Percentiles rank a stretch among this genome's conserved stretches.
Evolutionary conservation across 495 filamentous ascomycete genomes (phyloP).

Genomic region (Amniculicola lignicola): DNA sequence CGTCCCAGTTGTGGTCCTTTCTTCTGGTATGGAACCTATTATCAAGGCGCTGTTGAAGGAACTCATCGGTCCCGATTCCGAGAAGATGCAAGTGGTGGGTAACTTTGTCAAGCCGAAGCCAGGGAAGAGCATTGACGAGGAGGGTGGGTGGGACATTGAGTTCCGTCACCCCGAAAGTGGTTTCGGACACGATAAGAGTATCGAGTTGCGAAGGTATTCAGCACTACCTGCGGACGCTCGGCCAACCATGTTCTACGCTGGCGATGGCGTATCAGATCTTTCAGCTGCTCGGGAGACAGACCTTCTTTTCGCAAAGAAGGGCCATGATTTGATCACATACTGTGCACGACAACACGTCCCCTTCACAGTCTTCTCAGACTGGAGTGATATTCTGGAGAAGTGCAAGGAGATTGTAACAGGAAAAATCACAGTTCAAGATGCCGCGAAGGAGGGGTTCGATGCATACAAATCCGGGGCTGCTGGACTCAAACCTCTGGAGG

Average conservation of each 20-base stretch:
- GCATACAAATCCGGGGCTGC: slow-evolving; percentile 39
- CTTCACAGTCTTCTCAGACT: slow-evolving; percentile 78
- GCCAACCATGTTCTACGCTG: slow-evolving; percentile 81
- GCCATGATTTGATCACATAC: slow-evolving; percentile 77
- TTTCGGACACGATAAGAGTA: slow-evolving; percentile 91
- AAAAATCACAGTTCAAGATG: slow-evolving; percentile 42
- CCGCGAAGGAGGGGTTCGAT: slow-evolving; percentile 40
- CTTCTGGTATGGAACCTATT: slow-evolving; percentile 86
- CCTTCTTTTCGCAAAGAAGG: slow-evolving; percentile 85
- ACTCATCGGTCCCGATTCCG: slow-evolving; percentile 68
- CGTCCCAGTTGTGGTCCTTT: slow-evolving; percentile 87
- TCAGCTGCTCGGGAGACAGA: slow-evolving; percentile 86
- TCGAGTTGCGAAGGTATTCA: slow-evolving; percentile 81
- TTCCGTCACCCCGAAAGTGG: slow-evolving; percentile 52
- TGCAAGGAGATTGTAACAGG: slow-evolving; percentile 65
- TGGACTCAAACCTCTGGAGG: slow-evolving; percentile 26
- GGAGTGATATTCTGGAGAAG: slow-evolving; percentile 67
- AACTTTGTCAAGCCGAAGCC: slow-evolving; percentile 68
- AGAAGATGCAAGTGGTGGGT: slow-evolving; percentile 77
- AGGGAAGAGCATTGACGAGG: slow-evolving; percentile 72
- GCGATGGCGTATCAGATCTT: slow-evolving; percentile 85
- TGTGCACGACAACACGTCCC: slow-evolving; percentile 74
- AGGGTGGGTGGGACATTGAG: slow-evolving; percentile 79
- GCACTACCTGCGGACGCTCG: slow-evolving; percentile 60
- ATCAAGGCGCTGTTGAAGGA: slow-evolving; percentile 78